A percentile compares a stretch with the other conserved stretches of the same genome.
Evolutionary conservation across 495 filamentous ascomycete genomes (phyloP).

Genomic region (Neurospora sp.): DNA sequence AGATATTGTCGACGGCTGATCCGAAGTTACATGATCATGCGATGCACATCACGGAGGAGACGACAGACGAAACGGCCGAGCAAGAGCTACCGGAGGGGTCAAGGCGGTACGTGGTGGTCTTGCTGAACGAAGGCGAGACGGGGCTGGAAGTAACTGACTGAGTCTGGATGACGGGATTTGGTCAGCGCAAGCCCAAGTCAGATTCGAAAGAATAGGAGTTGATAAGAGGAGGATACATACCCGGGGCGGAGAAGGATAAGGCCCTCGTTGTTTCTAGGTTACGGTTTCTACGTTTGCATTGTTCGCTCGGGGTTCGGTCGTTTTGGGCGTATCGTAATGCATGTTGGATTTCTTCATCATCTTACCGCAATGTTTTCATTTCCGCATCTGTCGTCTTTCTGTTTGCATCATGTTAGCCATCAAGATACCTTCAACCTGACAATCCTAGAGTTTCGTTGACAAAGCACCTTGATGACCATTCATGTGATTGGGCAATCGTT

Average conservation of each 20-base stretch:
- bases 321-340: neutral
- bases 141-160: neutral
- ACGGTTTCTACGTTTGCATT: neutral
- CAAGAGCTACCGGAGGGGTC: constrained; percentile 7
- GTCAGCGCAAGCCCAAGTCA: neutral
- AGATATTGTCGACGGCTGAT: constrained; percentile 4
- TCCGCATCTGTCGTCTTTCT: neutral
- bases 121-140: constrained; percentile 13
- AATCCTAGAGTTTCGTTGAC: neutral
- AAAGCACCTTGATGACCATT: neutral
- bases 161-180: neutral
- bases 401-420: neutral
- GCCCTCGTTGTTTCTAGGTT: neutral
- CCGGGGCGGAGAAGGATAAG: neutral
- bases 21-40: constrained; percentile 11
- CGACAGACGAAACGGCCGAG: neutral
- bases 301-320: neutral
- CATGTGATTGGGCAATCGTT: neutral
- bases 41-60: constrained; percentile 18
- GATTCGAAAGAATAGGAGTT: neutral
- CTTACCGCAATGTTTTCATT: neutral
- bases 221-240: neutral
- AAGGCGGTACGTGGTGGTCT: constrained; percentile 21
- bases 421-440: neutral
- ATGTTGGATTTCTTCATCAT: neutral